A percentile compares a stretch with the other conserved stretches of the same genome.
These are phyloP conservation scores for Tripterygium wilfordii DNA, from an alignment of 177 flowering plant species.

Conservation along the genomic window DNA sequence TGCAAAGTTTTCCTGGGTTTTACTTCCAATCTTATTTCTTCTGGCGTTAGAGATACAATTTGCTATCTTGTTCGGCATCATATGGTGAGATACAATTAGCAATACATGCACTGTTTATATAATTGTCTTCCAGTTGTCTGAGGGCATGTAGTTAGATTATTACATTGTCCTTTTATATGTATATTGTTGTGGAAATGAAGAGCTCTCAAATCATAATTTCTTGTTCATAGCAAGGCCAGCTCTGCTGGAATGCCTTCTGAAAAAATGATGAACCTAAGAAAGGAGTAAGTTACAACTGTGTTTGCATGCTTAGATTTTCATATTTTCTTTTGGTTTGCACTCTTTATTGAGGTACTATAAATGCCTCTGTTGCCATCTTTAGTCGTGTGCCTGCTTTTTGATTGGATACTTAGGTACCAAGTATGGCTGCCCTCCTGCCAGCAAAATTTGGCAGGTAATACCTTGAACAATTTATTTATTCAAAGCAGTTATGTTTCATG, in stretches of 20 bases:
- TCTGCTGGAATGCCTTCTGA: no score
- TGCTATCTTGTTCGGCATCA: constrained; percentile 85
- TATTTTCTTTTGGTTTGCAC: no score
- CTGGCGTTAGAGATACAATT: constrained; percentile 82
- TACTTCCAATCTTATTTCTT: constrained; percentile 88
- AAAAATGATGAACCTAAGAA: no score
- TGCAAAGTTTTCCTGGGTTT: constrained; percentile 91
- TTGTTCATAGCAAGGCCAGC: no score
- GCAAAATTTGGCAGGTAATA: no score
- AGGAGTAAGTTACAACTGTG: no score
- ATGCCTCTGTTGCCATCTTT: no score
- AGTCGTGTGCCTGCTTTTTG: neutral
- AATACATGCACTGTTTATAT: neutral
- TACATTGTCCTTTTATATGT: neutral
- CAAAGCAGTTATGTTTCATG: neutral
- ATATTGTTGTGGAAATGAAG: no score
- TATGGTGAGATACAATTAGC: constrained; percentile 52
- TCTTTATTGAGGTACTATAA: no score
- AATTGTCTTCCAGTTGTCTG: neutral
- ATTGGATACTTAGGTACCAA: neutral
- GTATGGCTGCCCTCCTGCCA: neutral
- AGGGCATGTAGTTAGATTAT: neutral
- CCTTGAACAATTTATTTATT: no score
- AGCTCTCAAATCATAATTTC: no score
- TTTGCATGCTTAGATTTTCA: no score